phyloP scores from a whole-genome alignment of 805 yeast genomes.

The Monosporozyma unispora region DNA sequence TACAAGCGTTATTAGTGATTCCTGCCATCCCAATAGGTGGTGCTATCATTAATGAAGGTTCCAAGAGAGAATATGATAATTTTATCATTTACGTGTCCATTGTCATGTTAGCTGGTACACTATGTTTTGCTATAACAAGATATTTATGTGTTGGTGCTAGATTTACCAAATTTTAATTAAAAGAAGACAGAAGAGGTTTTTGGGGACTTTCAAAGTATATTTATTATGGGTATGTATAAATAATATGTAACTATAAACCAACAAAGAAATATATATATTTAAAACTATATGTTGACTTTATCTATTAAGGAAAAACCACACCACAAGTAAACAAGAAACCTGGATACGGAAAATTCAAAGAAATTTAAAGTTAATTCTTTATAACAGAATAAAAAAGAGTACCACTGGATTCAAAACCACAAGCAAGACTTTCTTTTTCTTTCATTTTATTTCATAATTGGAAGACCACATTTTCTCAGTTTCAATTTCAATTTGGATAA shows the following conservation, averaged over 20 bases:
- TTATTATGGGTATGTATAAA: neutral
- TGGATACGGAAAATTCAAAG: neutral
- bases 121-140: conserved; percentile 35
- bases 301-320: neutral
- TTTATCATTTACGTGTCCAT: conserved; percentile 39
- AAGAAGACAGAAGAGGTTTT: neutral
- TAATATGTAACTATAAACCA: neutral
- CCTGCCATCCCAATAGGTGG: conserved; percentile 45
- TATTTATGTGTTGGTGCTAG: conserved; percentile 36
- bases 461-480: neutral
- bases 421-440: neutral
- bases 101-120: conserved; percentile 32
- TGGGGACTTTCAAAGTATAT: conserved; percentile 1
- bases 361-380: too few species aligned
- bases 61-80: conserved; percentile 31
- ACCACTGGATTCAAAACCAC: neutral
- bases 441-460: too few species aligned
- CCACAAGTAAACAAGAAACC: conserved; percentile 1
- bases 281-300: neutral
- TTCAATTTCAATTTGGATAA: too few species aligned
- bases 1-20: conserved; percentile 44
- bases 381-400: neutral
- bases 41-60: conserved; percentile 34
- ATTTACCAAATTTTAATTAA: conserved; percentile 26
- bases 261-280: neutral